Percentiles rank a stretch among this genome's conserved stretches.
These are phyloP conservation scores for Sporothrix phasma DNA, from an alignment of 2,329 filamentous ascomycete genomes.

Conservation along the genomic window DNA sequence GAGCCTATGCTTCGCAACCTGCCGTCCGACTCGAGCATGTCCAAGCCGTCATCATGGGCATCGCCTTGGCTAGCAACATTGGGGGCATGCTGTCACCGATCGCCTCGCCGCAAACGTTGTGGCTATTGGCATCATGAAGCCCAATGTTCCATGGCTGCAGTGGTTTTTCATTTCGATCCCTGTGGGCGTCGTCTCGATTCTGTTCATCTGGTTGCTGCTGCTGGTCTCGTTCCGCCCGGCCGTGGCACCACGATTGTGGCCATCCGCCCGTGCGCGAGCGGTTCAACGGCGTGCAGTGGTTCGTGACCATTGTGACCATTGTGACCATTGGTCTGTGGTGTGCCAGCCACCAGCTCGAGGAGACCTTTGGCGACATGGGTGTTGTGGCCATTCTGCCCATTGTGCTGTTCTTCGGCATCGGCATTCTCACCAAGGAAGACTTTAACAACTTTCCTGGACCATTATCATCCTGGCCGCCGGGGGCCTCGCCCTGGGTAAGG, in stretches of 20 bases:
- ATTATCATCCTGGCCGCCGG: conserved; percentile 97
- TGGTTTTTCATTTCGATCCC: conserved; percentile 97
- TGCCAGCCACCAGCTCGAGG: conserved; percentile 76
- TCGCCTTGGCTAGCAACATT: conserved; percentile 89
- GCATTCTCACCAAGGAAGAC: conserved; percentile 94
- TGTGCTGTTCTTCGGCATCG: conserved; percentile 90
- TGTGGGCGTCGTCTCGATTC: conserved; percentile 78
- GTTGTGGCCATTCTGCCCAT: conserved; percentile 95
- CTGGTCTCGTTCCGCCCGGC: conserved; percentile 75
- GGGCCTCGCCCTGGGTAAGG: conserved; percentile 83
- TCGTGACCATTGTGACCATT: conserved; percentile 76
- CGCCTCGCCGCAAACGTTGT: conserved; percentile 97
- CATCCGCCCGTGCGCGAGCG: conserved; percentile 79
- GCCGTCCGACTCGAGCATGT: conserved; percentile 81
- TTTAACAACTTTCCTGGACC: conserved; percentile 99
- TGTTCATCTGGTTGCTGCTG: conserved; percentile 82
- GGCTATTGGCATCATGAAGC: conserved; percentile 89
- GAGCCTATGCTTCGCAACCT: conserved; percentile 95
- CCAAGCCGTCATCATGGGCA: conserved; percentile 92
- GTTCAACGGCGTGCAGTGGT: conserved; percentile 85
- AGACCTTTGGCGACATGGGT: conserved; percentile 92
- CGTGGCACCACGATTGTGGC: conserved; percentile 82
- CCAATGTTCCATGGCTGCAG: conserved; percentile 80
- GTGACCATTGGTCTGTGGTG: conserved; percentile 88
- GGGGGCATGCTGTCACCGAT: conserved; percentile 95